Evolutionary conservation across 1,284 basidiomycete species (phyloP).

Genomic region (Trichosporon coremiiforme): DNA sequence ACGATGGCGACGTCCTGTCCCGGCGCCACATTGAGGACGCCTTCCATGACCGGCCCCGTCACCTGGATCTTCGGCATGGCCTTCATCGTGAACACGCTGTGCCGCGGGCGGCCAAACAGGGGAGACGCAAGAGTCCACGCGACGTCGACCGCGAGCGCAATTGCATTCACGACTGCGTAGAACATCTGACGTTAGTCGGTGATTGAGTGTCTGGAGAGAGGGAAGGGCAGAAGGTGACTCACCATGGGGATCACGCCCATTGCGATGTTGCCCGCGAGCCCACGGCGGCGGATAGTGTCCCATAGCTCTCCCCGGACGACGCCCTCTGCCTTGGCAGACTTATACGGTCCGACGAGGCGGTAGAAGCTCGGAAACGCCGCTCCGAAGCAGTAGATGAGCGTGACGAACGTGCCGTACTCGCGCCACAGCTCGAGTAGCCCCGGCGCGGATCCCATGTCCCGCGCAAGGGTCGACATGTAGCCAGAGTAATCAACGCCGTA

Average conservation of each 20-base stretch:
- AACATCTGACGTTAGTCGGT: slow-evolving; percentile 10
- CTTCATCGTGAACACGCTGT: slow-evolving; percentile 9
- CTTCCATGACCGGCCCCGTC: neutral
- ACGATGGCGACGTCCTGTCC: neutral
- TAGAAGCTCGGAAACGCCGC: slow-evolving; percentile 68
- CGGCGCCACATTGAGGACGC: slow-evolving; percentile 9
- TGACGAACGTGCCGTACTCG: slow-evolving; percentile 62
- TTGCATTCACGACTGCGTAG: slow-evolving; percentile 21
- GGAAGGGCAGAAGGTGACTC: slow-evolving; percentile 19
- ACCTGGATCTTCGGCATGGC: slow-evolving; percentile 3
- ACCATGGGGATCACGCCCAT: slow-evolving; percentile 67
- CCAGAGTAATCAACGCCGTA: slow-evolving; percentile 61
- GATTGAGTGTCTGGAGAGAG: neutral
- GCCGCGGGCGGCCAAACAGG: slow-evolving; percentile 15
- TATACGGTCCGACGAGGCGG: slow-evolving; percentile 64
- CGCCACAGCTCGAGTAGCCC: slow-evolving; percentile 60
- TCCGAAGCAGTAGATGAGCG: slow-evolving; percentile 66
- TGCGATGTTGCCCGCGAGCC: slow-evolving; percentile 63
- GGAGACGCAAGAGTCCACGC: slow-evolving; percentile 21
- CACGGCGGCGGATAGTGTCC: slow-evolving; percentile 66
- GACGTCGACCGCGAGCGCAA: slow-evolving; percentile 11
- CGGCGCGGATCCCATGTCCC: slow-evolving; percentile 66
- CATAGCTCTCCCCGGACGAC: slow-evolving; percentile 66
- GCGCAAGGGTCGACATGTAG: slow-evolving; percentile 66
- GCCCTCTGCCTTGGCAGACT: slow-evolving; percentile 54